Evolutionary conservation across 495 filamentous ascomycete genomes (phyloP).

Genomic region (Annulohypoxylon maeteangense): DNA sequence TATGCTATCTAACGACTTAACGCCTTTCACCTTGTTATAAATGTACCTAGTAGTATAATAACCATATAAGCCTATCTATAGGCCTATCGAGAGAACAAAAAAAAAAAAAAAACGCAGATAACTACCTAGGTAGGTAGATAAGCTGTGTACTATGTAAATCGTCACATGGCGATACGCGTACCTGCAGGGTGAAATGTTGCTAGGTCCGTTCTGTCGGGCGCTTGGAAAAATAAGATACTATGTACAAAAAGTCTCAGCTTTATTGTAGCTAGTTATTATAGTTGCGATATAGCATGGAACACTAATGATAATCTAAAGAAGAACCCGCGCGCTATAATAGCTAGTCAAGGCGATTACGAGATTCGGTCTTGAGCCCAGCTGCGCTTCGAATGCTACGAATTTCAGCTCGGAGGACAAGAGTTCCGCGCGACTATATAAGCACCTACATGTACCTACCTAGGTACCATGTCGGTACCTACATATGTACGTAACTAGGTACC

Average conservation of each 20-base stretch:
- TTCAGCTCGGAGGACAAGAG: not conserved
- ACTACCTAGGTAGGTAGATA: not conserved
- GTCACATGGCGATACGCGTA: slow-evolving; percentile 16
- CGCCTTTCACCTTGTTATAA: not conserved
- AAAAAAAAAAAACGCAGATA: not conserved
- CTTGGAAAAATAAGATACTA: not conserved
- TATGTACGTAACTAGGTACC: no score
- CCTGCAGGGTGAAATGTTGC: slow-evolving; percentile 8
- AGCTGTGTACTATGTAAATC: no score
- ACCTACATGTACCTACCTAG: no score
- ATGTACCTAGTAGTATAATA: not conserved
- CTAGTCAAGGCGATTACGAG: not conserved
- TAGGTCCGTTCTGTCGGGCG: slow-evolving; percentile 3
- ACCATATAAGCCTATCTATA: no score
- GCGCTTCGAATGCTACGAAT: not conserved
- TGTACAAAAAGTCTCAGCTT: not conserved
- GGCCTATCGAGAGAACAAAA: no score
- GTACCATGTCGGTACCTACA: no score
- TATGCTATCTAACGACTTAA: not conserved
- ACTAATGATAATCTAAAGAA: not conserved
- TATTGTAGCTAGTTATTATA: slow-evolving; percentile 3
- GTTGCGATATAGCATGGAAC: not conserved
- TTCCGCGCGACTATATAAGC: not conserved
- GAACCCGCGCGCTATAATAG: not conserved
- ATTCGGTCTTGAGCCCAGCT: not conserved